Base-by-base conservation (phyloP, 495 filamentous ascomycete genomes). In the Aspergillus homomorphus region DNA sequence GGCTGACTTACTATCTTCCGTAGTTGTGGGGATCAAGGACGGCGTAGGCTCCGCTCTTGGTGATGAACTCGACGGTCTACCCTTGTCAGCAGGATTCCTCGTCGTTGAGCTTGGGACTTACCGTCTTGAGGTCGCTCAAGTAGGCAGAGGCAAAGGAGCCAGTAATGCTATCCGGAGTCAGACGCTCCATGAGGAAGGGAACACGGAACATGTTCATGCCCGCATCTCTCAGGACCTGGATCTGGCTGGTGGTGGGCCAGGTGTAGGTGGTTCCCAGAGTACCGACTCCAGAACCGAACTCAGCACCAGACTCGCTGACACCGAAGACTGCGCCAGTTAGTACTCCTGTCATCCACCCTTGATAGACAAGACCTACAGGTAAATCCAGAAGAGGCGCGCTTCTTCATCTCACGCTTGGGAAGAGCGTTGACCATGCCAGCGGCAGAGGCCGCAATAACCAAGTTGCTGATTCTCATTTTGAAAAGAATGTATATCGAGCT, bases 1-100 rank as follows among this genome's bases (percentile, higher is more conserved):
- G 1, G 16, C 19, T 15, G 8, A 38, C 73, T 54, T 63, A 77
- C 73, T 72, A 74, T 64, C 82, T 72, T 53, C 83, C 87, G 62
- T 80, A 90, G 77, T 91, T 91, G 72, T 91, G 88, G 12, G 88
- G 86, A 62, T 88, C 83, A 28, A 89, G 70, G 52, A 89, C 73
- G 6, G 86, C 86, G 61, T 86, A 87, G 3, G 80, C 83, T 44
- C 84, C 86, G 49, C 81, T 80, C 58, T 73, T 71, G 53, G 87
- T 89, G 65, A 89, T 78, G 63, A 79, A 83, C 49, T 73, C 73
- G 65, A 89, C 79, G 38, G 78, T 86, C 78, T 87, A 63, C 7
- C 15, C 4, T 22, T 3, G 20, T 48, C 21, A 54, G 28, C 20
- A 45, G 2, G 6, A 20, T 28, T 5, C 3, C 33, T 7, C 12